A percentile compares a stretch with the other conserved stretches of the same genome.
phyloP scores from a whole-genome alignment of 352 stramenopile species.

The Phytopythium vexans region DNA sequence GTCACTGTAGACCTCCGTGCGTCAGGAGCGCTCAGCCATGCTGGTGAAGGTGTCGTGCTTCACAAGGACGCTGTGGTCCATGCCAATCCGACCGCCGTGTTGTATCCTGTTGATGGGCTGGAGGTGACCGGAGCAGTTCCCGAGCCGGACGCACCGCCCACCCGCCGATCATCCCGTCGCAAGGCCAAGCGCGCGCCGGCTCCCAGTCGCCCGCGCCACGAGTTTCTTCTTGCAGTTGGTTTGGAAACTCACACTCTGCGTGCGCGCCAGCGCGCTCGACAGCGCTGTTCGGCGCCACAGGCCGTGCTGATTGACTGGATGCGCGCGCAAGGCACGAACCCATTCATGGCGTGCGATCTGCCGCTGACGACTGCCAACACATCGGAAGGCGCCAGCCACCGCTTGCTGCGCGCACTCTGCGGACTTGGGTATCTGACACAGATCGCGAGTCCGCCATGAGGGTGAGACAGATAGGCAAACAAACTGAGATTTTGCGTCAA shows the following conservation, averaged over 20 bases:
- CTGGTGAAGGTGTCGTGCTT: slow-evolving; percentile 26
- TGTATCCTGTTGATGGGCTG: slow-evolving; percentile 23
- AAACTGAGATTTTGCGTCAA: too few species aligned
- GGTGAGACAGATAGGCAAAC: too few species aligned
- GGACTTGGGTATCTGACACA: too few species aligned
- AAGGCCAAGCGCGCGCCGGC: slow-evolving; percentile 23
- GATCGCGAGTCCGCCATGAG: too few species aligned
- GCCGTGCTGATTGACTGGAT: slow-evolving; percentile 55
- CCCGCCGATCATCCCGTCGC: slow-evolving; percentile 25
- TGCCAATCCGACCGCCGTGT: slow-evolving; percentile 40
- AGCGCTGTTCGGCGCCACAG: slow-evolving; percentile 43
- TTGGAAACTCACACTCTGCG: not conserved
- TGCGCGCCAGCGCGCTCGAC: slow-evolving; percentile 32
- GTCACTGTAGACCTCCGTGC: not conserved
- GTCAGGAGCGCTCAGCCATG: not conserved
- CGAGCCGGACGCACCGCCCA: not conserved
- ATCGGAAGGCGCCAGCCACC: too few species aligned
- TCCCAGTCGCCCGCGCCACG: not conserved
- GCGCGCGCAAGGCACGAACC: slow-evolving; percentile 9
- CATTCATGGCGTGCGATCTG: too few species aligned
- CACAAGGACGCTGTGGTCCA: slow-evolving; percentile 34
- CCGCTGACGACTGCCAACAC: too few species aligned
- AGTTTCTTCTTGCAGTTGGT: slow-evolving; percentile 19
- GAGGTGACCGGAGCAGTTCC: not conserved
- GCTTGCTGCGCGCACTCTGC: too few species aligned